Evolutionary conservation across 495 filamentous ascomycete species (phyloP).

Genomic region (Penicillium dipodomyicola): DNA sequence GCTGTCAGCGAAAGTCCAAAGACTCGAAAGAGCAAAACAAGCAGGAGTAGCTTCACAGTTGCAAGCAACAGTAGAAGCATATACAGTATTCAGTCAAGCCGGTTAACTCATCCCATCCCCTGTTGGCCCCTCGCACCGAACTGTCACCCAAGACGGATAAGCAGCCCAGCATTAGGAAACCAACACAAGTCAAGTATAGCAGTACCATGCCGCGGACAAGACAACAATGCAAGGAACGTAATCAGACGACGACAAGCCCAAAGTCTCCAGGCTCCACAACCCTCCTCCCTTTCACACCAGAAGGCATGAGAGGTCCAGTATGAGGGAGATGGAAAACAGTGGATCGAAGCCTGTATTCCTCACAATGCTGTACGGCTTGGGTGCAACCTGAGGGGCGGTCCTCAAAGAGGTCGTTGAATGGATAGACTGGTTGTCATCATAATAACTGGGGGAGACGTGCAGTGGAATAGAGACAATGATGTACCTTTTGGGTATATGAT

Average conservation of each 20-base stretch:
- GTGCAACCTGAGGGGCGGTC: slow-evolving; percentile 47
- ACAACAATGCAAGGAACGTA: slow-evolving; percentile 17
- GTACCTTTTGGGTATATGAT: slow-evolving; percentile 5
- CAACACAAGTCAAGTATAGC: slow-evolving; percentile 49
- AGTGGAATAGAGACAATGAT: slow-evolving; percentile 8
- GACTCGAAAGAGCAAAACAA: neutral
- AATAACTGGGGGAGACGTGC: slow-evolving; percentile 26
- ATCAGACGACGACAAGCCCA: slow-evolving; percentile 33
- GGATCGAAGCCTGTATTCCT: slow-evolving; percentile 48
- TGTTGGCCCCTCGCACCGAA: slow-evolving; percentile 43
- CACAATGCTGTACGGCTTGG: slow-evolving; percentile 19
- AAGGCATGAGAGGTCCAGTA: slow-evolving; percentile 62
- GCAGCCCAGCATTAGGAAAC: slow-evolving; percentile 28
- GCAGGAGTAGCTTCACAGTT: slow-evolving; percentile 7
- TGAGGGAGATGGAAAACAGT: slow-evolving; percentile 48
- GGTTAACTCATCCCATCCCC: slow-evolving; percentile 60
- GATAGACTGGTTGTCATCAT: slow-evolving; percentile 99
- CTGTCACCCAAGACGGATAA: slow-evolving; percentile 58
- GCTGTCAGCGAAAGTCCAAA: slow-evolving; percentile 21
- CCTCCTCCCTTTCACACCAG: slow-evolving; percentile 58
- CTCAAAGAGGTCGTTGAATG: slow-evolving; percentile 92
- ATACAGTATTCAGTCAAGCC: slow-evolving; percentile 58
- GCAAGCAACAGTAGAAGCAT: slow-evolving; percentile 16
- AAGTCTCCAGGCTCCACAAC: slow-evolving; percentile 76
- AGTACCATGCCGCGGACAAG: slow-evolving; percentile 33